phyloP scores from a whole-genome alignment of 106 monocot species.

The Acorus gramineus region DNA sequence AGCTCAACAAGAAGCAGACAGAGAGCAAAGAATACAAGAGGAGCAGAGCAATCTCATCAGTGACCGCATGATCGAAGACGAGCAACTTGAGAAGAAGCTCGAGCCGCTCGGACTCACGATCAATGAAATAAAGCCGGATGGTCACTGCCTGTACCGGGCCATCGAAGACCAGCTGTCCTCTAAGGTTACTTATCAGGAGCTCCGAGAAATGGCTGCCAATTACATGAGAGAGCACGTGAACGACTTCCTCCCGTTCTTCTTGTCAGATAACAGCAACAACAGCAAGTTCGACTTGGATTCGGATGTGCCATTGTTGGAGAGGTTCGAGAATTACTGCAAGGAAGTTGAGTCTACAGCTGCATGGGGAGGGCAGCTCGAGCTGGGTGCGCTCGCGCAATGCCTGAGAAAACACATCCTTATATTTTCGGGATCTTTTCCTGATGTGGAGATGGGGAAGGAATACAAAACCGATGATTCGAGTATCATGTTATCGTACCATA shows the following conservation, averaged over 20 bases:
- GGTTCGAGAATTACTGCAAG: slow-evolving; percentile 47
- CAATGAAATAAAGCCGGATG: slow-evolving; percentile 68
- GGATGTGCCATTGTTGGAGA: slow-evolving; percentile 15
- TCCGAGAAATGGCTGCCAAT: slow-evolving; percentile 46
- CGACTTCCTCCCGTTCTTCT: slow-evolving; percentile 58
- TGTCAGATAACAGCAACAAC: slow-evolving; percentile 20
- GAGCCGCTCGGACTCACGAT: slow-evolving; percentile 56
- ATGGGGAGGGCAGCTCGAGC: slow-evolving; percentile 78
- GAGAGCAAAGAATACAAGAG: slow-evolving; percentile 65
- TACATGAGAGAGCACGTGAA: slow-evolving; percentile 48
- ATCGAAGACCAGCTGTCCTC: slow-evolving; percentile 55
- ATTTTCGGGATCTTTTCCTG: slow-evolving; percentile 60
- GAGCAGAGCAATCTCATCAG: slow-evolving; percentile 51
- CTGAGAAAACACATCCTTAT: slow-evolving; percentile 57
- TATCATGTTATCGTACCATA: slow-evolving; percentile 60
- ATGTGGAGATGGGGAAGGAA: slow-evolving; percentile 81
- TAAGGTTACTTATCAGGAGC: slow-evolving; percentile 31
- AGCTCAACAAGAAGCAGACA: slow-evolving; percentile 60
- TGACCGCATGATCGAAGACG: slow-evolving; percentile 52
- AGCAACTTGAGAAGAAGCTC: slow-evolving; percentile 42
- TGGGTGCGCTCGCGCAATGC: slow-evolving; percentile 55
- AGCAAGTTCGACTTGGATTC: slow-evolving; percentile 24
- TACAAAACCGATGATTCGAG: slow-evolving; percentile 38
- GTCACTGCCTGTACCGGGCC: slow-evolving; percentile 73
- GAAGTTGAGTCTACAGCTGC: slow-evolving; percentile 52